Evolutionary conservation across 176 grass and related monocot genomes (phyloP), one percentile per base, ranked within the genome.

Genomic region (Aegilops tauschii): DNA sequence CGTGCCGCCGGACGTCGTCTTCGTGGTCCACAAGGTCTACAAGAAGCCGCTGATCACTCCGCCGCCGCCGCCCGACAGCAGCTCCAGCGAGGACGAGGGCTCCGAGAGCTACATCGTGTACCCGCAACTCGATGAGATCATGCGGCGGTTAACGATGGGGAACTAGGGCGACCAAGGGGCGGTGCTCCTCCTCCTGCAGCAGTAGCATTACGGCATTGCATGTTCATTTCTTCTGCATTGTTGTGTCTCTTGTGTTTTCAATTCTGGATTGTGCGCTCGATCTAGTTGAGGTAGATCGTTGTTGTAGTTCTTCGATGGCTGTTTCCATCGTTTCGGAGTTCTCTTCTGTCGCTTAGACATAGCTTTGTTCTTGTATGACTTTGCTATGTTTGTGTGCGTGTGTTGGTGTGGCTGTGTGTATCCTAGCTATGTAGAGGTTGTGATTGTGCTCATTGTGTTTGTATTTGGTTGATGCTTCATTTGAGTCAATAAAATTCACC

Each of bases 11-110:
- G 64, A 30, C 44, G 28, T 69, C 2, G 44, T 69, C 42, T 69
- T 30, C 65, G 73, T 54, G 45, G 2, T 76, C 73, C 44, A 32
- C 73, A 82, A 68, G 64, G 64, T 54, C 16, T 82, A 35, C 80
- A 20, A 11, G 37, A 69, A 68, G 18, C 9, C 21, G 28, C 18
- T 21, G 64, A 6, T 9, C 44, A n/a, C 61, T 10, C 37, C 1
- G 58, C 42, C 42, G 42, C 29, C 4, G 16, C 34, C 5, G 28
- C 63, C 25, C 12, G 13, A 13, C 39, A 69, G 18, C 42, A 80
- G 39, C 28, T 65, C 28, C 13, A 30, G 72, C 25, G 72, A 76
- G 25, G 72, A 11, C 16, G 73, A 76, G 73, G 25, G 45, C 27
- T 17, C 73, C n/a, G 70, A 73, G 11, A 25, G 39, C 21, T 6